Conservation (phyloP, 805 yeast genomes). For the Lipomyces sp. region DNA sequence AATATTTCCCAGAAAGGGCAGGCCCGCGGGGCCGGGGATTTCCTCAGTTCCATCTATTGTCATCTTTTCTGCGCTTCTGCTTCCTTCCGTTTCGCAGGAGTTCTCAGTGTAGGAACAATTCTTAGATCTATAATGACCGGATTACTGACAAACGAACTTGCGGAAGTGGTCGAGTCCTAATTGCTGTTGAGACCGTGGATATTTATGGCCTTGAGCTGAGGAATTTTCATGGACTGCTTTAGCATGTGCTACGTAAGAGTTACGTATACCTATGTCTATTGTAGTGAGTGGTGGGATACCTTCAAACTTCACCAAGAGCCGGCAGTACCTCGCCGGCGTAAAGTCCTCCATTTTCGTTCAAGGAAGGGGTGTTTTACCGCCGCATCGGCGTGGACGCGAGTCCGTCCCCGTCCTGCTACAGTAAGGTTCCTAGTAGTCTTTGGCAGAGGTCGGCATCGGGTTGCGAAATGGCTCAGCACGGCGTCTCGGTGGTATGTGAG, state of each 20-base stretch:
- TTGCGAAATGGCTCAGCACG: background rate
- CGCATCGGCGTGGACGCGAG: too few relatives aligned
- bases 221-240: background rate
- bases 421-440: background rate
- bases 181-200: constrained; percentile 3
- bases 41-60: constrained; percentile 6
- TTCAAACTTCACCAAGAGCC: background rate
- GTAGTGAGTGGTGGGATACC: background rate
- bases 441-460: constrained; percentile 7
- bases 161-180: constrained; percentile 5
- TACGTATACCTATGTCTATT: constrained; percentile 6
- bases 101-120: constrained; percentile 6
- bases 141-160: constrained; percentile 3
- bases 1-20: constrained; percentile 10
- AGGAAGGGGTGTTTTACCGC: background rate
- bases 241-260: constrained; percentile 2
- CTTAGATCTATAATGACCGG: constrained; percentile 6
- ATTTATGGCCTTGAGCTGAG: constrained; percentile 1
- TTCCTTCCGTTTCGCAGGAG: constrained; percentile 7
- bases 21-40: constrained; percentile 8
- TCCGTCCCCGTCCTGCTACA: background rate
- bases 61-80: constrained; percentile 1
- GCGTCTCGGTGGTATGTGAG: background rate
- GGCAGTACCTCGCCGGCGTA: background rate
- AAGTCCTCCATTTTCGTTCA: background rate